Conservation (phyloP, 306 rosid genomes). For the Rosa persica region DNA sequence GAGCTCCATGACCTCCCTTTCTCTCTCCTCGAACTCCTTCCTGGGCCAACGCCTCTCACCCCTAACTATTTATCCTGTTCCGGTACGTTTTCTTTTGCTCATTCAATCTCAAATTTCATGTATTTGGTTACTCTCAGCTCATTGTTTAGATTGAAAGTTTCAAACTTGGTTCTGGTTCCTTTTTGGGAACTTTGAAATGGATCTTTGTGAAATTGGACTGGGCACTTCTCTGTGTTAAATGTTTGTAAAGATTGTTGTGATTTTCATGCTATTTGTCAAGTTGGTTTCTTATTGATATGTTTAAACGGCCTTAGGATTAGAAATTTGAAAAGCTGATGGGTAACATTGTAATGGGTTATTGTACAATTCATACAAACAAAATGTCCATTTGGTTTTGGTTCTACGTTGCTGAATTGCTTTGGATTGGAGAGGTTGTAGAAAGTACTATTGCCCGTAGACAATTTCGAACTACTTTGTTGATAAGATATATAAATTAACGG, state of each 20-base stretch:
- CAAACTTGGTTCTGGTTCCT: conserved; percentile 18
- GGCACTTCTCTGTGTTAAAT: neutral
- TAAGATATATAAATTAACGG: neutral
- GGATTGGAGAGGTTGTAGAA: neutral
- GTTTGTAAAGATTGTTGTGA: neutral
- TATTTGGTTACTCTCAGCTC: neutral
- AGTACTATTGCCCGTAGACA: neutral
- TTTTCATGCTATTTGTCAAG: neutral
- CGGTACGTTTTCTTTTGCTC: conserved; percentile 33
- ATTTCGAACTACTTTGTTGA: neutral
- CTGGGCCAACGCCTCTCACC: conserved; percentile 74
- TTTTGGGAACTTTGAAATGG: neutral
- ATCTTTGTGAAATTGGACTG: neutral
- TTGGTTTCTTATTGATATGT: neutral
- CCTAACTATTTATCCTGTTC: conserved; percentile 42
- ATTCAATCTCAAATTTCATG: neutral
- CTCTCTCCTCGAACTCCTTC: conserved; percentile 76
- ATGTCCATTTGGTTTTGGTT: neutral
- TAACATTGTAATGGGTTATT: neutral
- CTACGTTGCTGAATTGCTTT: neutral
- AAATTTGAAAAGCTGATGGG: neutral
- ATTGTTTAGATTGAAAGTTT: neutral
- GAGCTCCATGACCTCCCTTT: conserved; percentile 69
- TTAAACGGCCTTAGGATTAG: neutral
- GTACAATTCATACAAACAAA: neutral